Conservation (phyloP, 352 stramenopile genomes). For the Phytophthora constricta region DNA sequence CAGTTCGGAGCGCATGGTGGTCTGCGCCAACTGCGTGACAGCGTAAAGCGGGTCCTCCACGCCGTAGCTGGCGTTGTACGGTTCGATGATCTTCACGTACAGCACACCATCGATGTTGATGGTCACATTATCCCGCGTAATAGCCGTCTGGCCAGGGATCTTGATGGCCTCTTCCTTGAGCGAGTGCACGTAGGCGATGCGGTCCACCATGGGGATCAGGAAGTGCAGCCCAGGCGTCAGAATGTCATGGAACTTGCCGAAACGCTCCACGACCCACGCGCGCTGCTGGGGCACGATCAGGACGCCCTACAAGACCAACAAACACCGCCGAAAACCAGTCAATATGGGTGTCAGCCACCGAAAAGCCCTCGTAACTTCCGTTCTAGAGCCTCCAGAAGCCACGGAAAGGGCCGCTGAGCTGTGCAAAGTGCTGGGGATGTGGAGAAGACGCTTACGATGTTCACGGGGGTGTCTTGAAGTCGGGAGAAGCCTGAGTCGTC, state of each 20-base stretch:
- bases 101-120: slow-evolving; percentile 93
- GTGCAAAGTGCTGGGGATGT: neutral
- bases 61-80: slow-evolving; percentile 90
- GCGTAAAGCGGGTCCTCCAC: slow-evolving; percentile 91
- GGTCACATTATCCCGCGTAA: slow-evolving; percentile 93
- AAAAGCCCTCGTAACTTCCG: neutral
- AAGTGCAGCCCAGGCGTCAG: slow-evolving; percentile 90
- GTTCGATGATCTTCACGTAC: slow-evolving; percentile 92
- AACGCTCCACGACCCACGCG: slow-evolving; percentile 92
- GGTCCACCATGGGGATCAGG: slow-evolving; percentile 90
- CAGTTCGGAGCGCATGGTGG: slow-evolving; percentile 92
- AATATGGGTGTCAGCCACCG: neutral
- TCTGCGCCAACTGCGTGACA: slow-evolving; percentile 90
- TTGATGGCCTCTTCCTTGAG: slow-evolving; percentile 93
- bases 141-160: slow-evolving; percentile 89
- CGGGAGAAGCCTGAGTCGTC: slow-evolving; percentile 54
- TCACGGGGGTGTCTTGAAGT: slow-evolving; percentile 57
- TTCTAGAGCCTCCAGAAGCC: neutral
- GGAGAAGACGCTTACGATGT: slow-evolving; percentile 45
- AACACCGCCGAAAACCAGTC: neutral
- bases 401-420: neutral
- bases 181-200: slow-evolving; percentile 92
- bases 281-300: slow-evolving; percentile 90
- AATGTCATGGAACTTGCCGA: slow-evolving; percentile 91
- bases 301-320: slow-evolving; percentile 56